phyloP scores from a whole-genome alignment of 192 early-diverging fungal species.

The Polychytrium aggregatum region DNA sequence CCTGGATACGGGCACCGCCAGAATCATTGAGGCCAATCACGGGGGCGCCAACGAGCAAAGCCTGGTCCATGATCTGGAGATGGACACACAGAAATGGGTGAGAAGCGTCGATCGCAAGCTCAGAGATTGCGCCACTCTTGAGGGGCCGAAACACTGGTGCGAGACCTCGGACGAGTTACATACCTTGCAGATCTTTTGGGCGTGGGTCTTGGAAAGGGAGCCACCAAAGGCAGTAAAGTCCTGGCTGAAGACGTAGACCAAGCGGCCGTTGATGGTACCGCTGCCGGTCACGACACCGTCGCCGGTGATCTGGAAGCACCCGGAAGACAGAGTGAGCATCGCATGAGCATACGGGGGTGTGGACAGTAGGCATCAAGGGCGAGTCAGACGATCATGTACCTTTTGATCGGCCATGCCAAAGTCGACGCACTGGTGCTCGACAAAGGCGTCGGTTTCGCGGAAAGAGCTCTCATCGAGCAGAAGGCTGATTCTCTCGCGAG shows the following conservation, averaged over 20 bases:
- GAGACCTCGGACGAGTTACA: too few relatives aligned
- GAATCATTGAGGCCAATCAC: constrained; percentile 94
- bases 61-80: constrained; percentile 92
- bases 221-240: constrained; percentile 94
- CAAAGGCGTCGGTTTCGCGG: constrained; percentile 86
- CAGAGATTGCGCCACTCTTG: too few relatives aligned
- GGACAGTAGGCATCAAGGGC: too few relatives aligned
- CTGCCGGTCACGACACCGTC: constrained; percentile 95
- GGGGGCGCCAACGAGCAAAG: constrained; percentile 83
- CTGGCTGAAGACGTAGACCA: constrained; percentile 83
- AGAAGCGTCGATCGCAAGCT: too few relatives aligned
- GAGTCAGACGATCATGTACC: constrained; percentile 9
- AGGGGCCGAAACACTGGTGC: background rate
- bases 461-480: constrained; percentile 76
- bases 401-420: constrained; percentile 77
- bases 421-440: constrained; percentile 86
- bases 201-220: constrained; percentile 75
- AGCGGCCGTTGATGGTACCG: constrained; percentile 84
- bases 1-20: constrained; percentile 95
- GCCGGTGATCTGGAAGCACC: constrained; percentile 56
- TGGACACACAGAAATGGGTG: too few relatives aligned
- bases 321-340: background rate
- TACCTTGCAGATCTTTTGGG: constrained; percentile 86
- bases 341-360: background rate
- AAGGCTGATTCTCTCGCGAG: constrained; percentile 78